phyloP scores from a whole-genome alignment of 1,139 yeast species.

The Wickerhamiella pararugosa region DNA sequence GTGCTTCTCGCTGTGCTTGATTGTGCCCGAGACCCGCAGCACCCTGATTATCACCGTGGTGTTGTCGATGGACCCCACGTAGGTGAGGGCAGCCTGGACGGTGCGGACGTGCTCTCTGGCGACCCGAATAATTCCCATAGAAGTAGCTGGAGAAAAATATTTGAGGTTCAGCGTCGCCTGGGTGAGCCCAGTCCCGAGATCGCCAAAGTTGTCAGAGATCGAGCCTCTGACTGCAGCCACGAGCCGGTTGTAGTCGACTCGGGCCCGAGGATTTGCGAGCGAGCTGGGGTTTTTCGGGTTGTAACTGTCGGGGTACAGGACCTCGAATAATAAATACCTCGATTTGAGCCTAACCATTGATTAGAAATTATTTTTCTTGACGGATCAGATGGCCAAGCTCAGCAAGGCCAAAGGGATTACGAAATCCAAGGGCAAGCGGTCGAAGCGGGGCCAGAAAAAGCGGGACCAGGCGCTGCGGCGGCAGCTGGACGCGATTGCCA shows the following conservation, averaged over 20 bases:
- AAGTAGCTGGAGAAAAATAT: conserved; percentile 68
- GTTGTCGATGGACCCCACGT: conserved; percentile 43
- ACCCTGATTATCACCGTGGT: conserved; percentile 43
- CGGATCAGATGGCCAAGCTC: too few relatives aligned
- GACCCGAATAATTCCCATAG: conserved; percentile 74
- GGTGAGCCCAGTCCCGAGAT: conserved; percentile 56
- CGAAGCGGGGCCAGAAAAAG: conserved; percentile 1
- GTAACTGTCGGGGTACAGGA: not conserved
- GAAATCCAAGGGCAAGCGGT: too few relatives aligned
- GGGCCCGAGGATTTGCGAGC: conserved; percentile 21
- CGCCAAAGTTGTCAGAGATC: conserved; percentile 57
- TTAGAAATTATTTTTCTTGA: too few relatives aligned
- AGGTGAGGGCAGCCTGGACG: conserved; percentile 55
- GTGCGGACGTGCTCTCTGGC: conserved; percentile 47
- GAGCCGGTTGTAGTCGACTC: conserved; percentile 17
- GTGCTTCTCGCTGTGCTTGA: conserved; percentile 63
- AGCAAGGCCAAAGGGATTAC: too few relatives aligned
- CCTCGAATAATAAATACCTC: conserved; percentile 2
- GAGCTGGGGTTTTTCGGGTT: too few relatives aligned
- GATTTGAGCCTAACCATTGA: conserved; percentile 5
- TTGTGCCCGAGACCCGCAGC: conserved; percentile 71
- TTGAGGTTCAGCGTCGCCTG: conserved; percentile 45
- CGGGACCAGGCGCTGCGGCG: not conserved
- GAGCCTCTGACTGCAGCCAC: conserved; percentile 35
- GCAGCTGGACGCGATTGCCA: too few relatives aligned